phyloP scores from a whole-genome alignment of 257 asterid species.

The Nicotiana noctiflora region DNA sequence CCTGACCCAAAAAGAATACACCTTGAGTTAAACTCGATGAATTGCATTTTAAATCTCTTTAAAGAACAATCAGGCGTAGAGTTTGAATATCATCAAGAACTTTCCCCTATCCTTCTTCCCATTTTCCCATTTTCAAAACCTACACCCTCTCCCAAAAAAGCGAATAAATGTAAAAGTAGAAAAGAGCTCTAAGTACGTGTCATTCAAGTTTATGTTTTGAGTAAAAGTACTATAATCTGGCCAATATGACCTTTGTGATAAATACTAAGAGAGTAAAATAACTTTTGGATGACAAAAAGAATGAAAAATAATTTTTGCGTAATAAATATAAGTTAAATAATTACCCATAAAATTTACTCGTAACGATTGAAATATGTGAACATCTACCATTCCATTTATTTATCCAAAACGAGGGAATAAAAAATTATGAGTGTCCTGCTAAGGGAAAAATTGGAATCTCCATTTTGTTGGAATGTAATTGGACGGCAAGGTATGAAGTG shows the following conservation, averaged over 20 bases:
- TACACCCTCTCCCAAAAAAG: neutral
- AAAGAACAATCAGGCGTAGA: too few relatives aligned
- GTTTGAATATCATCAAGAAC: too few relatives aligned
- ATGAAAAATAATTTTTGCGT: too few relatives aligned
- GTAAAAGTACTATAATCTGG: too few relatives aligned
- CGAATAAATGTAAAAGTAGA: neutral
- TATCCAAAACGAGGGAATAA: neutral
- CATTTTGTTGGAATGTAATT: neutral
- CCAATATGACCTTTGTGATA: too few relatives aligned
- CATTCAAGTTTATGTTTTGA: too few relatives aligned
- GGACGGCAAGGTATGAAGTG: neutral
- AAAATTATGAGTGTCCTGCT: neutral
- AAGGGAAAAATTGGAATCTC: neutral
- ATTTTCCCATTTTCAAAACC: neutral
- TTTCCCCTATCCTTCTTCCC: too few relatives aligned
- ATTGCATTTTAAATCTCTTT: neutral
- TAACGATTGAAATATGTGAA: too few relatives aligned
- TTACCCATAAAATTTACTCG: too few relatives aligned
- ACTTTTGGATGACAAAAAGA: too few relatives aligned
- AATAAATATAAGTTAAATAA: too few relatives aligned
- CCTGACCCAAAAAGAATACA: neutral
- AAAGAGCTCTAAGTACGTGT: neutral
- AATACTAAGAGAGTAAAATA: too few relatives aligned
- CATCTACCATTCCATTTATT: neutral
- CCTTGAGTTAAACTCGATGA: neutral